Evolutionary conservation across 2,329 filamentous ascomycete species (phyloP), one percentile per base, ranked within the genome.

Genomic region (Colletotrichum sp.): DNA sequence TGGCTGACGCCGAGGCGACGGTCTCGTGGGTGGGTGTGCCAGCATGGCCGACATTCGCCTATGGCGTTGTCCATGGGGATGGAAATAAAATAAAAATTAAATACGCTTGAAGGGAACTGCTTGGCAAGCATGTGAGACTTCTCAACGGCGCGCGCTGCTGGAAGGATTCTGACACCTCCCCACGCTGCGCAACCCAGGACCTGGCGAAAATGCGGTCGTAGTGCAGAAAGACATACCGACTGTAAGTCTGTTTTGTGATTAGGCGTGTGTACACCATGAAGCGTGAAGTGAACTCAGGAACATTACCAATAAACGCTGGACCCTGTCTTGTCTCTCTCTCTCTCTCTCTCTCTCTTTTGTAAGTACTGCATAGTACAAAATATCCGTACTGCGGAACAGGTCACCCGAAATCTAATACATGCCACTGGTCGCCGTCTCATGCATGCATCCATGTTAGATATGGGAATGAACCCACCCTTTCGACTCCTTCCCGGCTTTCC

Each of bases 71-170:
- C 43, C 14, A 38, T 14, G 8, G 12, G 30, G 4, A 14, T 34
- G 36, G 16, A n/a, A 28, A 30, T 9, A 64, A 59, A 32, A 18
- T 36, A 34, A 59, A 62, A 55, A 30, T 14, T 24, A 21, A 43
- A n/a, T 21, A 16, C 18, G 18, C 18, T n/a, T 28, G 18, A 26
- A 18, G 30, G 26, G 38, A 28, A 36, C 30, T 26, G 26, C 59
- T 58, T 63, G 66, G 71, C 66, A 70, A 65, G 66, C 66, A 73
- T 64, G 71, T 73, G 66, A 73, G 71, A 64, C 56, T 59, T 34
- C 26, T 30, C 67, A 71, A 71, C 34, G 67, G 58, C 58, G 48
- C 43, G 16, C 56, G 30, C 38, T 52, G 36, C 30, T 18, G 59
- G 36, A 21, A 56, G 18, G 30, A 63, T 62, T 16, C 18, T 10